Conservation (phyloP, 495 filamentous ascomycete species). For the Penicillium coffeae region DNA sequence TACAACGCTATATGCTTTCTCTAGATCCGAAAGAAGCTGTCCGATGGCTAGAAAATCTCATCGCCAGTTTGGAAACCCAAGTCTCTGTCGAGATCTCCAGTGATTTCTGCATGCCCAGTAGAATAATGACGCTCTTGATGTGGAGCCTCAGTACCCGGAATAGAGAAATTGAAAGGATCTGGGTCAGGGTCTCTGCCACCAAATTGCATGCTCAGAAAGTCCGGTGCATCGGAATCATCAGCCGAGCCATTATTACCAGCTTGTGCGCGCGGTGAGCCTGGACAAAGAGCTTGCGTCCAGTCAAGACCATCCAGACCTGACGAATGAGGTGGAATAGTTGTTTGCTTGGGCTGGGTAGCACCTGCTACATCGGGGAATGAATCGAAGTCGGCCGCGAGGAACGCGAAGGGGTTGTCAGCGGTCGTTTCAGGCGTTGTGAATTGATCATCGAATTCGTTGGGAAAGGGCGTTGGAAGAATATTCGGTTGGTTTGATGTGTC, state of each 20-base stretch:
- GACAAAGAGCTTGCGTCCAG: constrained; percentile 36
- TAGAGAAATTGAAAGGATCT: constrained; percentile 27
- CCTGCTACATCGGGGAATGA: constrained; percentile 16
- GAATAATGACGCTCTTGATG: background rate
- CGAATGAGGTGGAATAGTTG: constrained; percentile 10
- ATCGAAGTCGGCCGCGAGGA: constrained; percentile 27
- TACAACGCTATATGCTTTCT: background rate
- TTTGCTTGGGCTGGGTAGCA: background rate
- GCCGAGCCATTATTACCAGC: background rate
- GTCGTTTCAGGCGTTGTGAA: constrained; percentile 12
- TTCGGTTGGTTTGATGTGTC: background rate
- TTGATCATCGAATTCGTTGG: constrained; percentile 29
- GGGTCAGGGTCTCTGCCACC: constrained; percentile 10
- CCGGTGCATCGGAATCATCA: background rate
- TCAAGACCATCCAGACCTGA: constrained; percentile 24
- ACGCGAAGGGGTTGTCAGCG: constrained; percentile 19
- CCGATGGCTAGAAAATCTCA: constrained; percentile 31
- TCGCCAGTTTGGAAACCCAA: constrained; percentile 33
- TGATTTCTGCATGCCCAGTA: constrained; percentile 24
- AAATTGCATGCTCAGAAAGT: background rate
- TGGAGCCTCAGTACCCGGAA: constrained; percentile 10
- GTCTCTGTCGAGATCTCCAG: constrained; percentile 43
- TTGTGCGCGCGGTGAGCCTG: constrained; percentile 15
- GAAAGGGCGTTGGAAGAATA: constrained; percentile 15
- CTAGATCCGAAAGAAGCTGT: background rate